A percentile compares a stretch with the other conserved stretches of the same genome.
Evolutionary conservation across 805 yeast species (phyloP).

Genomic region (Soucietia sequanensis): DNA sequence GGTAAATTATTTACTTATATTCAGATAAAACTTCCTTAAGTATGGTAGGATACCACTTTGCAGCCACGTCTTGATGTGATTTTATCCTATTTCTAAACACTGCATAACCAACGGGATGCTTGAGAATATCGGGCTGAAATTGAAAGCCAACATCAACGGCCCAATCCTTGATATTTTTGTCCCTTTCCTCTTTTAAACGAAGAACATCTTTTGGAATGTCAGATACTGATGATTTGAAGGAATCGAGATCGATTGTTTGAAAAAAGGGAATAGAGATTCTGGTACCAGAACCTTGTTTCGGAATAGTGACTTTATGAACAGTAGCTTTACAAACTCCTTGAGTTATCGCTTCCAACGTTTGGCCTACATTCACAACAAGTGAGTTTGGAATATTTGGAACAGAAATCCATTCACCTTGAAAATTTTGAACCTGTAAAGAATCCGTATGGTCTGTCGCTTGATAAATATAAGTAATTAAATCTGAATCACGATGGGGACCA

Average conservation of each 20-base stretch:
- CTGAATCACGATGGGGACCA: constrained; percentile 70
- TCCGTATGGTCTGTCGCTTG: constrained; percentile 51
- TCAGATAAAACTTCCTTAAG: constrained; percentile 7
- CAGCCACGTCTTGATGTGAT: constrained; percentile 44
- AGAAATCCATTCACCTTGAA: constrained; percentile 55
- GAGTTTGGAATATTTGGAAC: constrained; percentile 49
- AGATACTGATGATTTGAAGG: constrained; percentile 26
- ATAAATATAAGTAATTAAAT: constrained; percentile 56
- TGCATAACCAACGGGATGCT: constrained; percentile 46
- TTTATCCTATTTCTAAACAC: constrained; percentile 46
- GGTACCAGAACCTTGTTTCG: constrained; percentile 37
- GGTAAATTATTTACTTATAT: too few species aligned
- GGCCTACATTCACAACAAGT: constrained; percentile 59
- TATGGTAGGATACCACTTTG: constrained; percentile 41
- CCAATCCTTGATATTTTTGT: constrained; percentile 32
- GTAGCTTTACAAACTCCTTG: constrained; percentile 60
- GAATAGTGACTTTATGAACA: constrained; percentile 52
- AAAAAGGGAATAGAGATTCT: constrained; percentile 49
- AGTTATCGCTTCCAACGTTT: constrained; percentile 59
- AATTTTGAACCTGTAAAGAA: constrained; percentile 56
- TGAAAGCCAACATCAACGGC: constrained; percentile 41
- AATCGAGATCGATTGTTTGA: constrained; percentile 44
- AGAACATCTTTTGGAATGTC: constrained; percentile 28
- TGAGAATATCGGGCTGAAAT: constrained; percentile 32
- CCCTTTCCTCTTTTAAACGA: constrained; percentile 32